Conservation (phyloP, 2,329 filamentous ascomycete genomes). For the Botrytis fragariae region DNA sequence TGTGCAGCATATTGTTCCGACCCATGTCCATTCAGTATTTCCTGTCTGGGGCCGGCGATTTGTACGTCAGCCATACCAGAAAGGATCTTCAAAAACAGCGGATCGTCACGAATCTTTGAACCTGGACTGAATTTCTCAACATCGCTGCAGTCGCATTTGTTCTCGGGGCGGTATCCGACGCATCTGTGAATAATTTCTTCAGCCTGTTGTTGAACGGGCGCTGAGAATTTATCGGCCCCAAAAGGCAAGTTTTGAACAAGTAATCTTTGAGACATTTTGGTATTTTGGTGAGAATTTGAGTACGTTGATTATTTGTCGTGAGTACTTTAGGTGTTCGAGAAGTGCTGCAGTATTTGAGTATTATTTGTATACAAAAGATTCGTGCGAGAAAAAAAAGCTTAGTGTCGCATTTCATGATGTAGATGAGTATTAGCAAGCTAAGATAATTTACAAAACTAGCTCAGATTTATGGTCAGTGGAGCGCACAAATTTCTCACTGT, state of each 20-base stretch:
- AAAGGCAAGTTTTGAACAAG: neutral
- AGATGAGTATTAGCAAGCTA: neutral
- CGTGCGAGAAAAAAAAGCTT: neutral
- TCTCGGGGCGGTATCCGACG: neutral
- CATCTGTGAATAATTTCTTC: neutral
- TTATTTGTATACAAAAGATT: no score
- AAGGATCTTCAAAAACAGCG: no score
- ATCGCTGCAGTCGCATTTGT: neutral
- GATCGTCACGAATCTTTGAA: neutral
- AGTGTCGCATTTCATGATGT: no score
- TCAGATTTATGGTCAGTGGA: neutral
- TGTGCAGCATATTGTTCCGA: neutral
- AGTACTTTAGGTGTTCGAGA: no score
- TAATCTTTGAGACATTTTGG: neutral
- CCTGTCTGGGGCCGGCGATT: neutral
- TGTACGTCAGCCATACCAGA: neutral
- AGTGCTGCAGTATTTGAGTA: accelerated
- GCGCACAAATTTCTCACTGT: neutral
- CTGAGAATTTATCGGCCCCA: neutral
- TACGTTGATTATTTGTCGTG: neutral
- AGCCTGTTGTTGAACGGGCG: no score
- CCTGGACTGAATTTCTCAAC: no score
- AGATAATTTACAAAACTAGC: neutral
- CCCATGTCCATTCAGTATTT: neutral
- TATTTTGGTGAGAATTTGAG: neutral